phyloP scores from a whole-genome alignment of 2,329 filamentous ascomycete species.

The Huntiella savannae region DNA sequence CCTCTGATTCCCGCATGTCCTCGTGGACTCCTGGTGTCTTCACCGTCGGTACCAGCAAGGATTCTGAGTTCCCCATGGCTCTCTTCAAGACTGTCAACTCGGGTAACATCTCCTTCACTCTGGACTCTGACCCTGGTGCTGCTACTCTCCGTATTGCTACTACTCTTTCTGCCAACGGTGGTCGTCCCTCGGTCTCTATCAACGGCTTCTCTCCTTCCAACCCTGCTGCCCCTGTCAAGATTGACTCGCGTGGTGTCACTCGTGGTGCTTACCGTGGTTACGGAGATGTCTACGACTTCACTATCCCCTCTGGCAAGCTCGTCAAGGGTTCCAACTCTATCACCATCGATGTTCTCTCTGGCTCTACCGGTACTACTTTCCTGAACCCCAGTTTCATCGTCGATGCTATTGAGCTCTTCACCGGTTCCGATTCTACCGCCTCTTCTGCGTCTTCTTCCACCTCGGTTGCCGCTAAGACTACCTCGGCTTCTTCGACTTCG shows the following conservation, averaged over 20 bases:
- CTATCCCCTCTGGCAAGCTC: slow-evolving; percentile 39
- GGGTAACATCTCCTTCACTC: slow-evolving; percentile 40
- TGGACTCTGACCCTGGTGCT: slow-evolving; percentile 29
- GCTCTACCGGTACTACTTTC: slow-evolving; percentile 34
- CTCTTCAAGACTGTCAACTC: slow-evolving; percentile 41
- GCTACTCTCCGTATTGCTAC: slow-evolving; percentile 46
- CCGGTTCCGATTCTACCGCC: slow-evolving; percentile 1
- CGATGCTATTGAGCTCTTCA: slow-evolving; percentile 12
- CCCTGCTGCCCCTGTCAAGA: slow-evolving; percentile 37
- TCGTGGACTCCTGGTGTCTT: slow-evolving; percentile 41
- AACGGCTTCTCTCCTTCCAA: slow-evolving; percentile 32
- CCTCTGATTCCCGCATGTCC: slow-evolving; percentile 43
- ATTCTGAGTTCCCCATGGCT: slow-evolving; percentile 44
- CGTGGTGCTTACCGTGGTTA: slow-evolving; percentile 44
- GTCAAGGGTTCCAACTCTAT: slow-evolving; percentile 44
- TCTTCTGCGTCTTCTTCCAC: no score
- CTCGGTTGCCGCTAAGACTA: neutral
- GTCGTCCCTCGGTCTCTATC: slow-evolving; percentile 35
- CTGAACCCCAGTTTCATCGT: slow-evolving; percentile 34
- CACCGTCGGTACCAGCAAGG: slow-evolving; percentile 35
- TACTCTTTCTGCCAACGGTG: slow-evolving; percentile 41
- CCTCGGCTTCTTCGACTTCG: neutral
- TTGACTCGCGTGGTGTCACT: slow-evolving; percentile 46
- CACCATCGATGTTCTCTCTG: slow-evolving; percentile 37
- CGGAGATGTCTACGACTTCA: slow-evolving; percentile 44